Conservation (phyloP, 345 rosid species). For the Salix udensis region DNA sequence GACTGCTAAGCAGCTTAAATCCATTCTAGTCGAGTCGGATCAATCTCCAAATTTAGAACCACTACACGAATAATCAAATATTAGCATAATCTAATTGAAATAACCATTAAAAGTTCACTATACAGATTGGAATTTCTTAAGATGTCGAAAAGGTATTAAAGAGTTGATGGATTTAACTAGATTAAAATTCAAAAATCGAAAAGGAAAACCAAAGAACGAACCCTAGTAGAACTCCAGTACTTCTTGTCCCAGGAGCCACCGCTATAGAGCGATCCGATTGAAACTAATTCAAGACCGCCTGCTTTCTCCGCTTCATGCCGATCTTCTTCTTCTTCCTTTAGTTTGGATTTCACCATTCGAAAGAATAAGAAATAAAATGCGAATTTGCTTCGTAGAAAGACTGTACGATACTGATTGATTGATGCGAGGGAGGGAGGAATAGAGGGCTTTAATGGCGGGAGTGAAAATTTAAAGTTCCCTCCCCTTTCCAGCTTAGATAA, state of each 20-base stretch:
- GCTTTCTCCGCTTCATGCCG: neutral
- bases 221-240: constrained; percentile 98
- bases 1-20: neutral
- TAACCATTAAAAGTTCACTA: neutral
- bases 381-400: neutral
- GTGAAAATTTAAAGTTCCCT: constrained; percentile 7
- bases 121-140: neutral
- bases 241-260: constrained; percentile 89
- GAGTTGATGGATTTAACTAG: neutral
- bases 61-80: no score
- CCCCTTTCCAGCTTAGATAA: neutral
- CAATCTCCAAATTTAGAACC: no score
- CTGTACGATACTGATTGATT: neutral
- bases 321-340: neutral
- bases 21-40: neutral
- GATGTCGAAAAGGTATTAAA: neutral
- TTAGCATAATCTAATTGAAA: neutral
- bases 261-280: constrained; percentile 65
- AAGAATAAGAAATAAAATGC: neutral
- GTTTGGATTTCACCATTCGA: constrained; percentile 8
- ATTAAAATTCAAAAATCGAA: neutral
- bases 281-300: constrained; percentile 64
- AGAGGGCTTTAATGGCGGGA: constrained; percentile 6
- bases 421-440: neutral
- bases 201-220: constrained; percentile 30